Base-by-base conservation (phyloP, 805 yeast species). In the Starmera pachycereana region DNA sequence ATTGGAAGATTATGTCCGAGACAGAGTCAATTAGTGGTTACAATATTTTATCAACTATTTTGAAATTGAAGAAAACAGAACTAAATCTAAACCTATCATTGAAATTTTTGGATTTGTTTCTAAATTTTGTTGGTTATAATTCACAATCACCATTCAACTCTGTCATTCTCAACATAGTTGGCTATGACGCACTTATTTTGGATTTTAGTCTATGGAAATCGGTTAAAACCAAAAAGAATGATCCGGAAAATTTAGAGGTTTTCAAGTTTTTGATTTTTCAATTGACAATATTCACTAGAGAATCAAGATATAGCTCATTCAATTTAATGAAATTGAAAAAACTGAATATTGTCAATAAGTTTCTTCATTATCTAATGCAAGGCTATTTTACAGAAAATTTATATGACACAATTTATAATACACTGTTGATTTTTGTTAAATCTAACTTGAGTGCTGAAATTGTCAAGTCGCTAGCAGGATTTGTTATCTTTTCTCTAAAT, bases 181-280 rank as follows among this genome's bases (percentile, higher is more conserved):
- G 81, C 0, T 87, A 81, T 51, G 67, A 74, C 30, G 58, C 66
- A 2, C 54, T 86, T 35, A 65, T 83, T 32, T 65, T 78, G 14
- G 88, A 85, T 44, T 68, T 81, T 44, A 81, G 76, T 40, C 61
- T 75, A 16, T 80, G 85, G 75, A 65, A 65, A 40, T 60, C 59
- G 10, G 36, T 32, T 7, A 27, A 14, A 31, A 22, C 19, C 12
- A 33, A 18, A 19, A 22, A 35, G 3, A 25, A 38, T 4, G 47
- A 43, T 6, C 45, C 47, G 2, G 52, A 54, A 1, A 58, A 54
- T 14, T 48, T 60, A 3, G 77, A 73, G 32, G 65, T 78, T 0
- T 61, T 78, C 39, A 62, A 73, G 37, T 71, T 69, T 40, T 56
- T 82, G 6, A 55, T 81, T 4, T 71, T 70, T 44, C 90, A 82